phyloP scores from a whole-genome alignment of 495 filamentous ascomycete species.

The Aspergillus affinis region DNA sequence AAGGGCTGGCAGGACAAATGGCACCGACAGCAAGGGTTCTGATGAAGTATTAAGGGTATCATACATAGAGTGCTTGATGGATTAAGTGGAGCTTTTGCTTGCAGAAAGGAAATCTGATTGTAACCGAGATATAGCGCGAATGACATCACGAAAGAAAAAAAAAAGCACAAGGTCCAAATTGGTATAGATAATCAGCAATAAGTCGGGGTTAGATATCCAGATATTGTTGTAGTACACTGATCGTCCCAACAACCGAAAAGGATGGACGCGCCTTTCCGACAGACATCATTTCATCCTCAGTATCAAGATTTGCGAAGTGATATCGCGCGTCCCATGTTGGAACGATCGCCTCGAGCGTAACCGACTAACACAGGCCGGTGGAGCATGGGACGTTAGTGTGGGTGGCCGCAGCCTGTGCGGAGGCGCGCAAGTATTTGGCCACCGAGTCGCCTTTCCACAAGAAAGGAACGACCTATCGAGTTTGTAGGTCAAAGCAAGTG shows the following conservation, averaged over 20 bases:
- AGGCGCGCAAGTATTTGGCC: neutral
- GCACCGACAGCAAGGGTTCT: conserved; percentile 74
- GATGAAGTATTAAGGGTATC: conserved; percentile 4
- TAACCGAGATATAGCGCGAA: neutral
- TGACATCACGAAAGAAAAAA: neutral
- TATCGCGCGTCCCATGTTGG: neutral
- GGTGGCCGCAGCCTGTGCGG: neutral
- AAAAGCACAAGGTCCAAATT: neutral
- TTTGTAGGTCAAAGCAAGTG: neutral
- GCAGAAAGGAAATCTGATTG: neutral
- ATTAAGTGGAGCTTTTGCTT: neutral
- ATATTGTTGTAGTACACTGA: neutral
- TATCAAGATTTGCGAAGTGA: neutral
- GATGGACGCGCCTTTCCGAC: neutral
- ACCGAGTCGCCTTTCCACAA: neutral
- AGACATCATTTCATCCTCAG: neutral
- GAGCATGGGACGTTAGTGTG: neutral
- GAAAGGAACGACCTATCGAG: neutral
- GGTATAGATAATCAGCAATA: neutral
- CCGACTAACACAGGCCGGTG: neutral
- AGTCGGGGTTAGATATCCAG: neutral
- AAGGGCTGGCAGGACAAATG: conserved; percentile 83
- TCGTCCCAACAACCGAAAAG: neutral
- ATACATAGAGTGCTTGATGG: neutral
- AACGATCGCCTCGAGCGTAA: neutral